These are phyloP conservation scores for Phytomonas francai DNA, from an alignment of 208 protist species.

Conservation along the genomic window DNA sequence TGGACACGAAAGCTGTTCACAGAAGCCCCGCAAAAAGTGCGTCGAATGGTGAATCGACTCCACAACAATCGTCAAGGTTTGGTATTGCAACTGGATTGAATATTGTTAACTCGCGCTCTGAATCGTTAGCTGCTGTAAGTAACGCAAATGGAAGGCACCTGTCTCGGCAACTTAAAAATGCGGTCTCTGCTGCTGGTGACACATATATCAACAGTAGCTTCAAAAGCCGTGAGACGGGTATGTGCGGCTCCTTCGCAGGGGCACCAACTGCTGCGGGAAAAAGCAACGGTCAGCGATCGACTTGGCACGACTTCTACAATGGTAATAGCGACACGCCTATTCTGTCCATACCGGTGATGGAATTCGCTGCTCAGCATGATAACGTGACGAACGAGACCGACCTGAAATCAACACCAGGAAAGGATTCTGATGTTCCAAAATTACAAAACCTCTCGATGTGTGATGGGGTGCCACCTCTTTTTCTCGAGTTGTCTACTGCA, in stretches of 20 bases:
- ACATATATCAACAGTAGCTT: not conserved
- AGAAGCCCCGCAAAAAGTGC: not conserved
- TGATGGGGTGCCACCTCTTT: not conserved
- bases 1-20: not conserved
- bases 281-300: not conserved
- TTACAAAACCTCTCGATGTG: not conserved
- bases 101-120: not conserved
- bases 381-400: not conserved
- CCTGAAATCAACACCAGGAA: not conserved
- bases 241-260: not conserved
- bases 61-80: not conserved
- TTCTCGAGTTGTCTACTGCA: not conserved
- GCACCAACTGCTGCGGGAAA: not conserved
- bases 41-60: not conserved
- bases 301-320: not conserved
- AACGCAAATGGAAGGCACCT: not conserved
- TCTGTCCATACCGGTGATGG: conserved; percentile 14
- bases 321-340: not conserved
- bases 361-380: not conserved
- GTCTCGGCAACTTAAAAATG: not conserved
- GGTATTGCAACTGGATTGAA: not conserved
- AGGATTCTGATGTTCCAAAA: not conserved
- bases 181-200: not conserved
- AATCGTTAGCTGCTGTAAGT: not conserved
- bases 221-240: not conserved